Evolutionary conservation across 2,329 filamentous ascomycete genomes (phyloP), one percentile per base, ranked within the genome.

Genomic region (Elsinoe batatas): DNA sequence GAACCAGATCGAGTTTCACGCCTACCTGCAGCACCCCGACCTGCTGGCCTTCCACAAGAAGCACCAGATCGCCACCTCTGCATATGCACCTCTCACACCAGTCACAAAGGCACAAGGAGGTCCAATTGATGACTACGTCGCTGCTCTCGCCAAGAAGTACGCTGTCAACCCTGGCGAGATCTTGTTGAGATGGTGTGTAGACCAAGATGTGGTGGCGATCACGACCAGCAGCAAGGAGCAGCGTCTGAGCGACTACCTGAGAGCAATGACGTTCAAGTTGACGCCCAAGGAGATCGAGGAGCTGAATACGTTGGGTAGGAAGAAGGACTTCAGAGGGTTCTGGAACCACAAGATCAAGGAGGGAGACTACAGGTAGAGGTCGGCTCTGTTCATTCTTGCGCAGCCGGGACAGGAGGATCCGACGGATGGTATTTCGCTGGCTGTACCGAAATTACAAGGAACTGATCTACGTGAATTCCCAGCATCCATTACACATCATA

Each of bases 1-100:
- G 61, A 86, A 87, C 69, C 83, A 87, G 69, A 81, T 87, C 60
- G 83, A 87, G 66, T 81, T 81, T 53, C 82, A 87, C 66, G 82
- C 83, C 1, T 84, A 84, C 63, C 74, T 87, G 10, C 83, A 85
- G 65, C 83, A 81, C 64, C 70, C 71, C 1, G 72, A 78, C 15
- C 69, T 87, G 26, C 67, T 83, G 6, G 71, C 76, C 12, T 82
- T 77, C 68, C 72, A 76, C 67, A 74, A 72, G 63, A 44, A 46
- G 17, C 66, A 76, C 62, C 70, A 69, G 40, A 76, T 78, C 55
- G 73, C 74, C 0, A 77, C 75, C 1, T 63, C 68, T 3, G 75
- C 74, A 0, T 78, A 75, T 59, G 71, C 67, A 2, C 74, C 75
- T 3, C 64, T 76, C 22, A 70, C 75, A 1, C 76, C 81, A 0